Conservation (phyloP, 2,329 filamentous ascomycete species). For the Chalaropsis ovoidea region DNA sequence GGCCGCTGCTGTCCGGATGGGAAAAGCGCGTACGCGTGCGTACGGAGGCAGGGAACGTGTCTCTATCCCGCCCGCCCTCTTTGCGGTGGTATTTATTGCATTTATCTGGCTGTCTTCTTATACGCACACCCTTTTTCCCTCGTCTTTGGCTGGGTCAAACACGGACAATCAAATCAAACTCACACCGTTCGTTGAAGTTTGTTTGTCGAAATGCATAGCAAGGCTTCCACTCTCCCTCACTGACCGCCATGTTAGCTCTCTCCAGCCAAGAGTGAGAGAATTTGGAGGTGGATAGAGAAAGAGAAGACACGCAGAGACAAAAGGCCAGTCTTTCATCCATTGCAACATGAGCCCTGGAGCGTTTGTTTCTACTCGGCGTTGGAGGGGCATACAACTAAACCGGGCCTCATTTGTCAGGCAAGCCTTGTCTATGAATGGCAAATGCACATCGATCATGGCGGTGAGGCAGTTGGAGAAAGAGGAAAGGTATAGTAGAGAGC, state of each 20-base stretch:
- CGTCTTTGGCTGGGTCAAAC: background rate
- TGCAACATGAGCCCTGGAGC: background rate
- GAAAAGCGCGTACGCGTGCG: background rate
- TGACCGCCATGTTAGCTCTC: conserved; percentile 2
- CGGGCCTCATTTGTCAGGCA: conserved; percentile 4
- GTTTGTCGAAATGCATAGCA: background rate
- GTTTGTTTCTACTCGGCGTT: background rate
- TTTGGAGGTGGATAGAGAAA: background rate
- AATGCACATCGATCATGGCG: background rate
- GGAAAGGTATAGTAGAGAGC: background rate
- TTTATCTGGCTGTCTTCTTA: background rate
- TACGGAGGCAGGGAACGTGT: too few species aligned
- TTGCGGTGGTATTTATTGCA: background rate
- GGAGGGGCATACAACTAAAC: background rate
- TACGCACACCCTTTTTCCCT: background rate
- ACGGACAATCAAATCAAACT: background rate
- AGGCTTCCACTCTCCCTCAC: background rate
- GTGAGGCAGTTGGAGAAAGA: background rate
- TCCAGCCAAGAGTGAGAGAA: background rate
- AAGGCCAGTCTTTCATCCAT: background rate
- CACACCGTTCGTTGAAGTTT: background rate
- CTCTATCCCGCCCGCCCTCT: background rate
- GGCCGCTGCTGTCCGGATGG: background rate
- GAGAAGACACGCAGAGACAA: background rate
- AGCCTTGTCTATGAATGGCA: background rate